Evolutionary conservation across 305 asterid species (phyloP), one percentile per base, ranked within the genome.

Genomic region (Solanum aculeatissimum): DNA sequence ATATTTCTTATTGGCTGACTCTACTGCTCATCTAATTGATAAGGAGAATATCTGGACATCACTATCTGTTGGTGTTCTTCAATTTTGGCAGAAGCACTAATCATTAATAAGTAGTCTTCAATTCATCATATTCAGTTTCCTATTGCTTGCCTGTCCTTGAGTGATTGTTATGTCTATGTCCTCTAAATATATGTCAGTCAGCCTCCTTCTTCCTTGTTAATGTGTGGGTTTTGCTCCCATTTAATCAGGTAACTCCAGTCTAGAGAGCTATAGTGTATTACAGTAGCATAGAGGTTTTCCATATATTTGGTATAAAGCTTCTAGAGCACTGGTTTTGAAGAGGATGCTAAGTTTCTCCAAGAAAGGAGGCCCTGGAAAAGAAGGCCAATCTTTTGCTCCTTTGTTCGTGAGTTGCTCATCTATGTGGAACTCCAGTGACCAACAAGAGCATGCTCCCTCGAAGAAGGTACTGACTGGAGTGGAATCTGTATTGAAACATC

Each of bases 321-420:
- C 62, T 27, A 29, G 82, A 47, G 82, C 65, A 77, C 27, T 27
- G 4, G 29, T 27, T 32, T 38, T 63, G 9, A 45, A 75, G 66
- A 90, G 81, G 89, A 94, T 92, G 96, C 88, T 86, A 88, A 89
- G 84, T 86, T 83, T 86, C 80, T 90, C 87, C 79, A 47, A 75
- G 55, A 88, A 85, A 86, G 88, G 88, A 74, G 68, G 19, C 23
- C 87, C 77, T 55, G 89, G 83, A 71, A 89, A 85, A 51, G 60
- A 84, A 23, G 89, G 86, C 29, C 86, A 86, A 55, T 87, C 90
- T 25, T 85, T 72, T 65, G 57, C 87, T 12, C 88, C 89, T 63
- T 78, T 85, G 83, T 87, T 85, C 38, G 86, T 86, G 65, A 84
- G 82, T 85, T 85, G 87, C 63, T 85, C 91, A 25, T 86, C 91